Evolutionary conservation across 2,329 filamentous ascomycete genomes (phyloP), one percentile per base, ranked within the genome.

Genomic region (Aspergillus spinulosporus): DNA sequence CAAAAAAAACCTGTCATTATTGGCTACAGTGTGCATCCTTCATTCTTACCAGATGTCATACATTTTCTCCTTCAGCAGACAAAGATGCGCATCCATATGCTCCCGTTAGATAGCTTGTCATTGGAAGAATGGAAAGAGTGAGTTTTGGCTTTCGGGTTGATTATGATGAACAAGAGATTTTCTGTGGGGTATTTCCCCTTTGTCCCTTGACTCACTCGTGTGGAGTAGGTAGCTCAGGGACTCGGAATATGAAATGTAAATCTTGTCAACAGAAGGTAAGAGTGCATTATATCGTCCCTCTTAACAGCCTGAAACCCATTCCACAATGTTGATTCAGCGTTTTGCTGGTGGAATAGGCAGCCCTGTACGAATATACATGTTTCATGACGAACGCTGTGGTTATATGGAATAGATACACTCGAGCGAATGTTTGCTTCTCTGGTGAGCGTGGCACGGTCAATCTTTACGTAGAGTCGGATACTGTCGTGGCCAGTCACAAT

Each of bases 171-270:
- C 47, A 42, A 46, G 26, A 56, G 58, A 58, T 59, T 58, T 49
- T 57, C 58, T 47, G 60, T 62, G 58, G 58, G 53, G 60, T 56
- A 49, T 52, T 7, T 21, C 21, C 21, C 21, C 21, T 44, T 43
- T 15, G 42, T 52, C 42, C 44, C 49, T 52, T 52, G 52, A 48
- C 32, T 37, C n/a, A 34, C 34, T 28, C 37, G 37, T 52, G 49
- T 45, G 49, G 49, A 21, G 49, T 15, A 43, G 32, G 44, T 49
- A 28, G 42, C 29, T 29, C 29, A 46, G 44, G 28, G 29, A 31
- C 44, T 32, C 44, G n/a, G 29, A 26, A 26, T 11, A 9, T n/a
- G 39, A 34, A 34, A 15, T 11, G 26, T n/a, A 29, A 29, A 12
- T 45, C 4, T 29, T n/a, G 43, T 32, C 43, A 46, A 32, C 43